Base-by-base conservation (phyloP, 2,329 filamentous ascomycete species). In the Phialophora expanda region DNA sequence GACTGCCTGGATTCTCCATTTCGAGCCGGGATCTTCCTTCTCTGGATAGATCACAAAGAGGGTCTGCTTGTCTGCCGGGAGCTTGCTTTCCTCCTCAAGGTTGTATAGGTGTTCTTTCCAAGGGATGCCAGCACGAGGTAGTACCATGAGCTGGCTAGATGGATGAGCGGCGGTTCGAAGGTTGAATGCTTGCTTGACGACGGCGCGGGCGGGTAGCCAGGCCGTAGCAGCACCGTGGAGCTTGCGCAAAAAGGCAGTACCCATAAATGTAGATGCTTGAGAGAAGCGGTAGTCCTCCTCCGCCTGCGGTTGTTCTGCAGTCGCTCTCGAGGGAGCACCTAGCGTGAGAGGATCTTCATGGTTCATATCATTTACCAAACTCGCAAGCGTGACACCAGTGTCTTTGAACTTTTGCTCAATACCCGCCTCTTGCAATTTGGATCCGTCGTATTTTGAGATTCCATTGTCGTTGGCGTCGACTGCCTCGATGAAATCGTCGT, bases 381-480 rank as follows among this genome's bases (percentile, higher is more conserved):
- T 91, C 62, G 92, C 91, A 66, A 99, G 87, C 58, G 87, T 90
- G 81, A 97, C 93, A 58, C 89, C 91, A 66, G 90, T 89, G 74
- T 93, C 86, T 73, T 88, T 89, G 81, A 96, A 97, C 72, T 89
- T 89, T 83, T 93, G 95, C 78, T 90, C 82, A 50, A 97, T 78
- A 3, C 89, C 90, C 0, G 91, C 90, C 32, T 87, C 84, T 32
- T 86, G 79, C 20, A 97, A 76, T 34, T 83, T 88, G 26, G 84
- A 84, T 30, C 90, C 84, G 76, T 97, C 92, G 80, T 96, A 96
- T 65, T 84, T 85, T 28, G 89, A 89, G 76, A 99, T 90, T 72
- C 95, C 95, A 78, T 99, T 99, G 84, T 99, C 95, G 80, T 99
- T 94, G 65, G 93, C 95, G 79, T 99, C 95, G 64, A 99, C 89